phyloP scores from a whole-genome alignment of 1,284 basidiomycete genomes.

The Cystobasidiaceae sp. region DNA sequence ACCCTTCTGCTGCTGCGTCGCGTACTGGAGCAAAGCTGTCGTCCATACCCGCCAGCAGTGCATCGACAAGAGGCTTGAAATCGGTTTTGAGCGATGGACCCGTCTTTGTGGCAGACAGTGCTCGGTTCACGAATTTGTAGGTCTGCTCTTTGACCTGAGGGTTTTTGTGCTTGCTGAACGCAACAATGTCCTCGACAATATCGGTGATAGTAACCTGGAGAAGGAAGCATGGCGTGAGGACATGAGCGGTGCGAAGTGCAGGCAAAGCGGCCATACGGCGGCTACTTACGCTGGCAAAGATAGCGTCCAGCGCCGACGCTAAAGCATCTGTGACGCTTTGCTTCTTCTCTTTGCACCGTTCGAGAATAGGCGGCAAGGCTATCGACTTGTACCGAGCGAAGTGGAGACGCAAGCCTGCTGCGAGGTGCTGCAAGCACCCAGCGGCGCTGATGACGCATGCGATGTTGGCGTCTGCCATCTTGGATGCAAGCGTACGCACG shows the following conservation, averaged over 20 bases:
- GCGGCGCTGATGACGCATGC: conserved; percentile 90
- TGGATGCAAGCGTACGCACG: conserved; percentile 67
- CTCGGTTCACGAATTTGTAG: conserved; percentile 78
- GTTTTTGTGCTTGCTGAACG: conserved; percentile 81
- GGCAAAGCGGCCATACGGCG: neutral
- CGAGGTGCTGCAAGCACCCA: conserved; percentile 76
- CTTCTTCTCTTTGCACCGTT: conserved; percentile 93
- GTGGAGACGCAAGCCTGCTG: conserved; percentile 63
- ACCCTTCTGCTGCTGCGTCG: conserved; percentile 76
- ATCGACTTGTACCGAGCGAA: conserved; percentile 73
- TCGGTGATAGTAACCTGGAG: conserved; percentile 70
- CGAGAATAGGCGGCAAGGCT: conserved; percentile 74
- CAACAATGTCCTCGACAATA: conserved; percentile 75
- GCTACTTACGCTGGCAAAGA: conserved; percentile 66
- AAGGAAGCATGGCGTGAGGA: conserved; percentile 8
- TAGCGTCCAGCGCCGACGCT: conserved; percentile 78
- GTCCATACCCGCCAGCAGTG: conserved; percentile 69
- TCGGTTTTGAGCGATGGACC: conserved; percentile 54
- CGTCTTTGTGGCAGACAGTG: conserved; percentile 59
- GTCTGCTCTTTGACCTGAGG: conserved; percentile 95
- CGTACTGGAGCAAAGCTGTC: conserved; percentile 88
- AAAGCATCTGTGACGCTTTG: conserved; percentile 82
- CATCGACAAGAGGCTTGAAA: conserved; percentile 77
- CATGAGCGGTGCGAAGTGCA: neutral
- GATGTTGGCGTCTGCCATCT: conserved; percentile 87